A percentile compares a stretch with the other conserved stretches of the same genome.
These are phyloP conservation scores for Penicillium brasilianum DNA, from an alignment of 2,329 filamentous ascomycete genomes.

Conservation along the genomic window DNA sequence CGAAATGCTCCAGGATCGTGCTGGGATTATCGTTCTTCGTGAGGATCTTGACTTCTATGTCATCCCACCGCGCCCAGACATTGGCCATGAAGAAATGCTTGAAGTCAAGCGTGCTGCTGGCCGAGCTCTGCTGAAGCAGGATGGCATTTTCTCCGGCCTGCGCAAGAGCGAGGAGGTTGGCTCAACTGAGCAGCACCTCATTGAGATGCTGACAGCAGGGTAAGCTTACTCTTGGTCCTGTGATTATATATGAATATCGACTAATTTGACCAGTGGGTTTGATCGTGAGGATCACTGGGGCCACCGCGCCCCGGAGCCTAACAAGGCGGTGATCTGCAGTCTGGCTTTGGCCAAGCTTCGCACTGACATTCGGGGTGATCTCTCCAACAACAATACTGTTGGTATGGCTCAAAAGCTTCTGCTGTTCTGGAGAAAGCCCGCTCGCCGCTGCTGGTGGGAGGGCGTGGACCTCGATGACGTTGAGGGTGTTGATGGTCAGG, in stretches of 20 bases:
- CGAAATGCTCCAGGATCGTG: constrained; percentile 82
- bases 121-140: constrained; percentile 81
- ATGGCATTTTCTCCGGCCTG: constrained; percentile 94
- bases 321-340: constrained; percentile 98
- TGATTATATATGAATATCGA: constrained; percentile 15
- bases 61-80: constrained; percentile 84
- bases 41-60: constrained; percentile 98
- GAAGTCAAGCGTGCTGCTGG: constrained; percentile 93
- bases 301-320: constrained; percentile 94
- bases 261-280: constrained; percentile 71
- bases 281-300: constrained; percentile 96
- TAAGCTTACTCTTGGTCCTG: constrained; percentile 55
- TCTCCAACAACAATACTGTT: constrained; percentile 76
- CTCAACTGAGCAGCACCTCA: constrained; percentile 96
- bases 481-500: constrained; percentile 84
- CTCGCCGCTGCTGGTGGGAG: constrained; percentile 98
- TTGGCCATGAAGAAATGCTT: constrained; percentile 88
- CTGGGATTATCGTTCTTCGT: constrained; percentile 93
- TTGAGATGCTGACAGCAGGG: constrained; percentile 99
- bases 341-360: constrained; percentile 89
- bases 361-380: constrained; percentile 82
- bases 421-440: constrained; percentile 97
- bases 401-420: constrained; percentile 98
- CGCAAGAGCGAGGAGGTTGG: constrained; percentile 94
- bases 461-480: constrained; percentile 89